A percentile compares a stretch with the other conserved stretches of the same genome.
Evolutionary conservation across 2,329 filamentous ascomycete genomes (phyloP).

Genomic region (Lecanicillium sp.): DNA sequence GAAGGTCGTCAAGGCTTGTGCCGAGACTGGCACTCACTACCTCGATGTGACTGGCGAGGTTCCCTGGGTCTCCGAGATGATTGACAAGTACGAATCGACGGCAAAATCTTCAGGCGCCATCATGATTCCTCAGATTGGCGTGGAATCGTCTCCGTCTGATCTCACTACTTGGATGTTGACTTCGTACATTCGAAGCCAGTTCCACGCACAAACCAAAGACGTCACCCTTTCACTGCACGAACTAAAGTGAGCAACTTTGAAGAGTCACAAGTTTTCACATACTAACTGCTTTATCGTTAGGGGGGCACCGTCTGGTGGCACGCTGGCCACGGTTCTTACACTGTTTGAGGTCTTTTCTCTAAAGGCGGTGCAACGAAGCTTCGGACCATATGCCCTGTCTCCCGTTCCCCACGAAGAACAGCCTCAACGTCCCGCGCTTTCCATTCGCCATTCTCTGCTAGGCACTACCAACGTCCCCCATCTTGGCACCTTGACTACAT

Average conservation of each 20-base stretch:
- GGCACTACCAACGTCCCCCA: conserved; percentile 40
- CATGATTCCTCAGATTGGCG: conserved; percentile 52
- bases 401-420: conserved; percentile 39
- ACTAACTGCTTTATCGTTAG: conserved; percentile 22
- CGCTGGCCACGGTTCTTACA: conserved; percentile 57
- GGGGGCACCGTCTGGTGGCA: conserved; percentile 52
- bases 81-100: conserved; percentile 44
- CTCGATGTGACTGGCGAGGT: conserved; percentile 55
- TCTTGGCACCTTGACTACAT: conserved; percentile 49
- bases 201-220: conserved; percentile 42
- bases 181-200: conserved; percentile 38
- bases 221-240: conserved; percentile 42
- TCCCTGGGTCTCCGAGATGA: conserved; percentile 51
- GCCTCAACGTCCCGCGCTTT: conserved; percentile 19
- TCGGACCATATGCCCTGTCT: conserved; percentile 47
- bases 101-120: conserved; percentile 48
- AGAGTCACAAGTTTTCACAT: neutral
- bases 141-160: conserved; percentile 57
- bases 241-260: conserved; percentile 23
- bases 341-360: conserved; percentile 45
- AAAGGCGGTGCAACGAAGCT: conserved; percentile 35
- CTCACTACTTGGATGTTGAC: conserved; percentile 47
- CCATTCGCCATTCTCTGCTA: conserved; percentile 36
- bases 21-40: conserved; percentile 55
- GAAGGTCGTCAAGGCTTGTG: conserved; percentile 51